Evolutionary conservation across 2,329 filamentous ascomycete species (phyloP), one percentile per base, ranked within the genome.

Genomic region (Monilinia laxa): DNA sequence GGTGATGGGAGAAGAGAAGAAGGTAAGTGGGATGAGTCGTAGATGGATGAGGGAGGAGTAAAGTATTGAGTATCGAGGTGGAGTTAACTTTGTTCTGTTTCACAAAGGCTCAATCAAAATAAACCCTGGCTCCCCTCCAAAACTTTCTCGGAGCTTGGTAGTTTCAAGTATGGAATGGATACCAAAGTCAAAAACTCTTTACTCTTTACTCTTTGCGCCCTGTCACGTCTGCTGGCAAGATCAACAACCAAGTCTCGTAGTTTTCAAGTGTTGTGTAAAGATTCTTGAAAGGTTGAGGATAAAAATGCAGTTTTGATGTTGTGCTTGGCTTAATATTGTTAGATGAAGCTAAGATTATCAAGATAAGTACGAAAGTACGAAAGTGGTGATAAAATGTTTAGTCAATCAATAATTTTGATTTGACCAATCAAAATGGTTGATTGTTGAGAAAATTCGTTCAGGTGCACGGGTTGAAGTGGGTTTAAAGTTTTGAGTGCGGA

Each of bases 331-430:
- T 23, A 49, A 42, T 18, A 49, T 35, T 5, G 7, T 9, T 35
- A 35, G 31, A 35, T 35, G 5, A 35, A 59, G 42, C 57, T 59
- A 35, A 59, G 57, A 59, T 59, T 31, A 47, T 47, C 54, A 23
- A 59, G 56, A 59, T 59, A 47, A 59, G 56, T 59, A 35, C 16
- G 31, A 45, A 20, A 18, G 5, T 20, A 25, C 40, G 31, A 56
- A 56, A 40, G 53, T 23, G 18, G 16, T 47, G 18, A 7, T 56
- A 28, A 56, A 28, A 35, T 35, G 31, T 35, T 56, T 28, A 28
- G 28, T 28, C 20, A 59, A 59, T 47, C 25, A 28, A 47, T 59
- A 16, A 38, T 7, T 6, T 31, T 28, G 11, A 38, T 23, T 49
- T 23, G 42, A 49, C 57, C 57, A 60, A 60, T 60, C 57, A 60